phyloP scores from a whole-genome alignment of 2,329 filamentous ascomycete species.

The Fusarium mundagurra region DNA sequence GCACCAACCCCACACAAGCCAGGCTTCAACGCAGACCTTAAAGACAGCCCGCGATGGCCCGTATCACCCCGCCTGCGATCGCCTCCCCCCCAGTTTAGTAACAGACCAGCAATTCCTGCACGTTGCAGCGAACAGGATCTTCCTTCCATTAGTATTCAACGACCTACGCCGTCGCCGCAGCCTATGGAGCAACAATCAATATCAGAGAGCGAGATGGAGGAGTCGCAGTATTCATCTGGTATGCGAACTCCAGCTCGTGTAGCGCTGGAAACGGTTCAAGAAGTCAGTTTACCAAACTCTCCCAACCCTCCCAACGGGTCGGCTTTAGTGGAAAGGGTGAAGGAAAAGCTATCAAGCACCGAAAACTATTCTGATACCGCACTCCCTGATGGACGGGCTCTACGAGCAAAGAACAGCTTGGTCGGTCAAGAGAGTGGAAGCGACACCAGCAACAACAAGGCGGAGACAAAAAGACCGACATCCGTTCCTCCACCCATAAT shows the following conservation, averaged over 20 bases:
- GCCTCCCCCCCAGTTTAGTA: conserved; percentile 68
- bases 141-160: conserved; percentile 64
- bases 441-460: conserved; percentile 68
- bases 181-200: conserved; percentile 52
- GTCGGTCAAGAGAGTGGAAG: conserved; percentile 68
- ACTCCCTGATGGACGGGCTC: conserved; percentile 52
- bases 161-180: conserved; percentile 58
- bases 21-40: conserved; percentile 58
- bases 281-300: conserved; percentile 81
- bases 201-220: conserved; percentile 65
- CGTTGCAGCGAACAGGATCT: conserved; percentile 61
- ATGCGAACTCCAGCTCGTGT: conserved; percentile 69
- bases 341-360: conserved; percentile 57
- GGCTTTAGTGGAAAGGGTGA: conserved; percentile 60
- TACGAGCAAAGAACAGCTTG: conserved; percentile 59
- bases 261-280: conserved; percentile 88
- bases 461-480: conserved; percentile 54
- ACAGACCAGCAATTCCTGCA: conserved; percentile 55
- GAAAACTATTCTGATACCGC: conserved; percentile 55
- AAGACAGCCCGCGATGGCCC: conserved; percentile 76
- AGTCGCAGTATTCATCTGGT: conserved; percentile 58
- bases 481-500: conserved; percentile 62
- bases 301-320: conserved; percentile 62
- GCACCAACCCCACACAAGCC: conserved; percentile 73
- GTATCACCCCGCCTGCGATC: conserved; percentile 81